Percentiles rank a stretch among this genome's conserved stretches.
These are phyloP conservation scores for Marchantia polymorpha DNA, from an alignment of 225 moss, liverwort and hornwort genomes.

Conservation along the genomic window DNA sequence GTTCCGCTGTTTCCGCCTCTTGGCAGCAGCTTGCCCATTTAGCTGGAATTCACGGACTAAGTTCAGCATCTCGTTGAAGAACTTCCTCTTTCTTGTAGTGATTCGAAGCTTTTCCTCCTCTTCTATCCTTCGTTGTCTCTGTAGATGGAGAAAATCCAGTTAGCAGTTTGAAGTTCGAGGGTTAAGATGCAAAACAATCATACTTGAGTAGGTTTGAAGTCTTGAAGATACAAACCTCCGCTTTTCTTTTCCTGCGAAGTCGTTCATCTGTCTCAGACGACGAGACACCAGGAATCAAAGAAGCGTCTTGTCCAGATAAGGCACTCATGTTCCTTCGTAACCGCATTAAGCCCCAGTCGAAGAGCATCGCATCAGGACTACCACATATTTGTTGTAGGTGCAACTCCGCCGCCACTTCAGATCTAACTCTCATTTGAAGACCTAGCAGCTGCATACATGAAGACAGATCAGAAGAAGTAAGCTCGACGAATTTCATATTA, in stretches of 20 bases:
- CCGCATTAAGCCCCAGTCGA: constrained; percentile 94
- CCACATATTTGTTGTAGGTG: constrained; percentile 60
- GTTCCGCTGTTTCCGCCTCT: constrained; percentile 85
- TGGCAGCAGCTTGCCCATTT: constrained; percentile 70
- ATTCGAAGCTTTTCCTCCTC: constrained; percentile 78
- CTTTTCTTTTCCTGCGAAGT: constrained; percentile 57
- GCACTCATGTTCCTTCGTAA: constrained; percentile 62
- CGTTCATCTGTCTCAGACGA: constrained; percentile 65
- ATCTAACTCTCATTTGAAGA: constrained; percentile 82
- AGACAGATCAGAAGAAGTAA: not conserved
- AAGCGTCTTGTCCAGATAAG: constrained; percentile 58
- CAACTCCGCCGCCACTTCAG: constrained; percentile 77
- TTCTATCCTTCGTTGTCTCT: constrained; percentile 87
- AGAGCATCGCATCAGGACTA: constrained; percentile 61
- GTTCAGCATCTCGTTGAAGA: constrained; percentile 91
- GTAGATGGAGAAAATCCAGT: not conserved
- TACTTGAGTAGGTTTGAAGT: not conserved
- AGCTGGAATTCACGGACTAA: constrained; percentile 73
- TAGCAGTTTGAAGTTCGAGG: not conserved
- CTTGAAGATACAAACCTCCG: constrained; percentile 32
- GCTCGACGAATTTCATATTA: no score
- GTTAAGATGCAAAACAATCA: not conserved
- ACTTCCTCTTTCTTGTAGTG: constrained; percentile 84
- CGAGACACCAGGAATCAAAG: constrained; percentile 39
- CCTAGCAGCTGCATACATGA: constrained; percentile 46